These are phyloP conservation scores for Globisporangium paroecandrum DNA, from an alignment of 352 stramenopile genomes.

Conservation along the genomic window DNA sequence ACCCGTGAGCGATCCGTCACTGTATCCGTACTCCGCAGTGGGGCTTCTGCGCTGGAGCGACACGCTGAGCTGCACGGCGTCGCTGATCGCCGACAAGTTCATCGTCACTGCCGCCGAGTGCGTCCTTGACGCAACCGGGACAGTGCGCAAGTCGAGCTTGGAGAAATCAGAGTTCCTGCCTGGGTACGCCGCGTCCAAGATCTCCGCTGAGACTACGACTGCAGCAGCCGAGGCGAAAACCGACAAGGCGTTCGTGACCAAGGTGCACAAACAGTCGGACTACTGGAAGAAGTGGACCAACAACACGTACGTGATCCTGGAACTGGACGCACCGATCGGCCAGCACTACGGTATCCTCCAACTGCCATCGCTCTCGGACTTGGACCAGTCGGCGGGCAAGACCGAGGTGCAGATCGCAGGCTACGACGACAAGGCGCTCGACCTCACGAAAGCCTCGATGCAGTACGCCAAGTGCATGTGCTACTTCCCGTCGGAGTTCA, in stretches of 20 bases:
- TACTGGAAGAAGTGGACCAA: constrained; percentile 61
- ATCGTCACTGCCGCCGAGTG: constrained; percentile 59
- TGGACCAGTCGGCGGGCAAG: constrained; percentile 25
- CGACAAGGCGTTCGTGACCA: constrained; percentile 25
- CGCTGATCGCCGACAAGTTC: constrained; percentile 45
- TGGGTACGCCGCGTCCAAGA: constrained; percentile 10
- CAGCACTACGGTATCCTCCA: constrained; percentile 29
- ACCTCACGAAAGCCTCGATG: constrained; percentile 16
- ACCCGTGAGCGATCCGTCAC: constrained; percentile 28
- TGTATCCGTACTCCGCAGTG: constrained; percentile 52
- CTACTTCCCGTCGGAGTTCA: constrained; percentile 40
- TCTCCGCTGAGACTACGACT: background rate
- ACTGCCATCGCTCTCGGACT: constrained; percentile 28
- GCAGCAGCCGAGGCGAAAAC: background rate
- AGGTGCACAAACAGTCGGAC: constrained; percentile 58
- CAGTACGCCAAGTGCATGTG: constrained; percentile 48
- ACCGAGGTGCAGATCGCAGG: constrained; percentile 56
- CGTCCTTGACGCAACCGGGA: constrained; percentile 34
- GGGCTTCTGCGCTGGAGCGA: constrained; percentile 52
- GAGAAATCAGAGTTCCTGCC: constrained; percentile 30
- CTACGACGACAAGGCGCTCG: constrained; percentile 27
- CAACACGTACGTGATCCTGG: constrained; percentile 63
- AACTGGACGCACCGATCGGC: constrained; percentile 45
- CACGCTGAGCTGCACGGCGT: constrained; percentile 43
- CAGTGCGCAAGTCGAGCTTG: constrained; percentile 21